Base-by-base conservation (phyloP, 2,329 filamentous ascomycete species). In the Xylariaceae sp. region DNA sequence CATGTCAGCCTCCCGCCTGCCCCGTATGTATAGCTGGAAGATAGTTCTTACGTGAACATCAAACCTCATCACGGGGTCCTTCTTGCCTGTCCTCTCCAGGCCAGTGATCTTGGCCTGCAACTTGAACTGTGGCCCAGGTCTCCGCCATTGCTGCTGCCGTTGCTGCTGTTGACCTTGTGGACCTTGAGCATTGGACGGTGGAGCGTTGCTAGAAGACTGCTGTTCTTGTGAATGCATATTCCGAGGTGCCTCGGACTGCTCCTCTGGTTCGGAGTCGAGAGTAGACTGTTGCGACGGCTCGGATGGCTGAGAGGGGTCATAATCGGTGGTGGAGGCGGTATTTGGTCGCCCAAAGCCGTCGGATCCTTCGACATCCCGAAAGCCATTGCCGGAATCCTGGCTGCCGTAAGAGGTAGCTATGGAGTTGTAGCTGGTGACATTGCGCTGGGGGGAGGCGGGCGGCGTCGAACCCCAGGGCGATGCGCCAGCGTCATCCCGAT, bases 91-190 rank as follows among this genome's bases (percentile, higher is more conserved):
- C 52, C 94, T 81, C 72, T 99, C 94, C 42, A 99, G 75, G 2
- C 88, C 90, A 1, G 91, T 96, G 56, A 99, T 90, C 75, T 97
- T 99, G 41, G 88, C 90, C 67, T 96, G 90, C 35, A 99, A 80
- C 70, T 89, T 92, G 70, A 88, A 91, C 54, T 86, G 82, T 27
- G 88, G 85, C 47, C 82, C 79, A 39, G 81, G 72, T 11, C 75
- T 71, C 57, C 71, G 67, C 2, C 82, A 90, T 3, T 81, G 82
- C 48, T 74, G 75, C 52, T 73, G 56, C 19, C 15, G 44, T 35
- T 51, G 50, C 15, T 53, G 69, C 66, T 41, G 57, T 46, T 18
- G 41, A 46, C 46, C 51, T 40, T 30, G 58, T 52, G 42, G 56
- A 48, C 38, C 54, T 50, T 15, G 55, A 27, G 33, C 33, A 36